A percentile compares a stretch with the other conserved stretches of the same genome.
phyloP scores from a whole-genome alignment of 164 flowering plant genomes.

The Nymphaea thermarum region DNA sequence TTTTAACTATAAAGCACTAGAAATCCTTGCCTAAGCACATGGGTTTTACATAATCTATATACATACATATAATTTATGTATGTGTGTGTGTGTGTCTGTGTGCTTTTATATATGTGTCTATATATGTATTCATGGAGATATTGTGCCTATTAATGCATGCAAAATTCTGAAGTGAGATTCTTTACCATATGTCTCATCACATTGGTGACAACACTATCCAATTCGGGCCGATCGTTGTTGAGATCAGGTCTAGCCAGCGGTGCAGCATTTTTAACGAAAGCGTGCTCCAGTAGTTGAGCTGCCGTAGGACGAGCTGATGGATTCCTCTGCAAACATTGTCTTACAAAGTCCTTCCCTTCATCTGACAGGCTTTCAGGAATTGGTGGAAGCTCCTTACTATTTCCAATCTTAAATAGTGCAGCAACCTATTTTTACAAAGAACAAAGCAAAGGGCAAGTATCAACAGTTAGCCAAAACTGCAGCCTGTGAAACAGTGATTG shows the following conservation, averaged over 20 bases:
- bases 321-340: constrained; percentile 72
- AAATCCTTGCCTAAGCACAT: too few relatives aligned
- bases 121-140: too few relatives aligned
- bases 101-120: too few relatives aligned
- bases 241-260: constrained; percentile 42
- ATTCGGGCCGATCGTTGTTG: constrained; percentile 33
- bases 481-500: too few relatives aligned
- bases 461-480: neutral
- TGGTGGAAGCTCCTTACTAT: constrained; percentile 81
- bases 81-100: too few relatives aligned
- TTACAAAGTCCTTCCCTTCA: constrained; percentile 82
- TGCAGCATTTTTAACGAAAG: constrained; percentile 72
- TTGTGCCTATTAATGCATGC: too few relatives aligned
- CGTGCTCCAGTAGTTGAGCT: constrained; percentile 73
- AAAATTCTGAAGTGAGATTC: too few relatives aligned
- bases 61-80: too few relatives aligned
- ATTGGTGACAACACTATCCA: constrained; percentile 21
- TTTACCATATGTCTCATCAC: constrained; percentile 49
- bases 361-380: constrained; percentile 85
- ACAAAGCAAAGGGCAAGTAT: neutral
- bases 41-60: too few relatives aligned
- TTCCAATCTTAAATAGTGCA: constrained; percentile 93
- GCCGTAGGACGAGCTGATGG: constrained; percentile 79
- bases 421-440: constrained; percentile 36
- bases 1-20: too few relatives aligned